Evolutionary conservation across 257 asterid genomes (phyloP), one percentile per base, ranked within the genome.

Genomic region (Nicotiana undulata): DNA sequence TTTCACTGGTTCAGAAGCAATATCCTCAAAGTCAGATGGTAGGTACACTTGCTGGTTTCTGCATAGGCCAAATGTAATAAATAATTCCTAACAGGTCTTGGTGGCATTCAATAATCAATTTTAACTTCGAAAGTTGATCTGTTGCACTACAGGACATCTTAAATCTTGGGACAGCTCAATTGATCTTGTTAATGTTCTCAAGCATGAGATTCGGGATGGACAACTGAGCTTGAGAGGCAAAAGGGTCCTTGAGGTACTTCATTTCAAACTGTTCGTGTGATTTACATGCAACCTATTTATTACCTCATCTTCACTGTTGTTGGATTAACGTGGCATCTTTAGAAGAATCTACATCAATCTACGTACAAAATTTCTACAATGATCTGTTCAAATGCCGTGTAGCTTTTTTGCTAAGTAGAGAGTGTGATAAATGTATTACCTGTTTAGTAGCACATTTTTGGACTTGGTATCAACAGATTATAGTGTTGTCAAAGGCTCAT

Each of bases 131-230:
- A 58, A 24, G 53, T 29, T 51, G 20, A 29, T 34, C 60, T 63
- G 49, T 65, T 79, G 49, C 56, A 79, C 24, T 77, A 68, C 85
- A 85, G 88, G 88, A 17, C 79, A 26, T 77, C 63, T 80, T 32
- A 85, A 85, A 75, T 83, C 81, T 34, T 80, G 85, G 85, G 88
- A 83, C 67, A 83, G 82, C 63, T 80, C 88, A 66, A 77, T 83
- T 76, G 88, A 85, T 80, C 86, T 85, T 65, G 86, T 85, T 37
- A 85, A 83, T 77, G 85, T 85, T 75, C 88, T 85, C 78, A 85
- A 85, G 70, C 84, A 85, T 83, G 88, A 85, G 75, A 85, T 85
- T 83, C 86, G 86, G 40, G 88, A 85, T 80, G 88, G 88, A 37
- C 86, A 80, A 37, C 78, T 85, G 82, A 85, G 86, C 52, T 85